Conservation (phyloP, 495 filamentous ascomycete genomes). For the Penicillium coffeae region DNA sequence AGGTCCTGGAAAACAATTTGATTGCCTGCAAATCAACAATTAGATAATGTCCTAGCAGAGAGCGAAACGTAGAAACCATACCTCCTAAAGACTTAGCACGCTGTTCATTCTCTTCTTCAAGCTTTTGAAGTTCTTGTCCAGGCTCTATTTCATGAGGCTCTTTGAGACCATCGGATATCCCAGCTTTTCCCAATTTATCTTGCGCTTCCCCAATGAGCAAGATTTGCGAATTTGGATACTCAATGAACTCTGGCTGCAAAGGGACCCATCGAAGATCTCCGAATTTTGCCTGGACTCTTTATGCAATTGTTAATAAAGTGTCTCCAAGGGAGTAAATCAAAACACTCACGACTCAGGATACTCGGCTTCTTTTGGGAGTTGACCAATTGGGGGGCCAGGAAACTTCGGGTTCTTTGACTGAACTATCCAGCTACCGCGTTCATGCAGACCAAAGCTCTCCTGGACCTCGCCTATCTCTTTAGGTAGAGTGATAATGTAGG, state of each 20-base stretch:
- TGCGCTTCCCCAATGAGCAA: slow-evolving; percentile 74
- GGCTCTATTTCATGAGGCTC: slow-evolving; percentile 57
- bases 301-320: neutral
- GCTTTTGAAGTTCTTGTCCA: slow-evolving; percentile 52
- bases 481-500: slow-evolving; percentile 81
- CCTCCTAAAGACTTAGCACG: slow-evolving; percentile 53
- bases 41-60: neutral
- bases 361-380: slow-evolving; percentile 61
- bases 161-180: slow-evolving; percentile 52
- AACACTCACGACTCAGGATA: slow-evolving; percentile 66
- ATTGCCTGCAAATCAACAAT: slow-evolving; percentile 32
- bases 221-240: slow-evolving; percentile 77
- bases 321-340: neutral
- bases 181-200: slow-evolving; percentile 56
- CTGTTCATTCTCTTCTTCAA: slow-evolving; percentile 60
- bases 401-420: slow-evolving; percentile 77
- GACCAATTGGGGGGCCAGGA: slow-evolving; percentile 58
- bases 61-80: slow-evolving; percentile 19
- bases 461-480: slow-evolving; percentile 67
- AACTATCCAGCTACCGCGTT: slow-evolving; percentile 73
- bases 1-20: slow-evolving; percentile 53
- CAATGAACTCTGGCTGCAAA: slow-evolving; percentile 68
- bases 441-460: slow-evolving; percentile 66
- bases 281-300: slow-evolving; percentile 68
- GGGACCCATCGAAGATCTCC: slow-evolving; percentile 68